These are phyloP conservation scores for Cladobotryum mycophilum DNA, from an alignment of 2,329 filamentous ascomycete species.

Conservation along the genomic window DNA sequence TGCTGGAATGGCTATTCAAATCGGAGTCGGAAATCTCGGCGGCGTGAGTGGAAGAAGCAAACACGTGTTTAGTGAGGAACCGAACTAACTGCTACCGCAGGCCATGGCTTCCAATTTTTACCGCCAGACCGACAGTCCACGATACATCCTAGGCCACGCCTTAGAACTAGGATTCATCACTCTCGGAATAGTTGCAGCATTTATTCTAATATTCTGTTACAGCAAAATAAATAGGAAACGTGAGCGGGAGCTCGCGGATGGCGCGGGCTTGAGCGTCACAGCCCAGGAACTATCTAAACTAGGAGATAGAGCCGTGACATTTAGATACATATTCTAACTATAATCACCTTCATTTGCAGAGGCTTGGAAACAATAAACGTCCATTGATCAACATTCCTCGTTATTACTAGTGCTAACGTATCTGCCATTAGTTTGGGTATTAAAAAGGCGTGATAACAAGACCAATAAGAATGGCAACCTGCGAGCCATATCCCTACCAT, in stretches of 20 bases:
- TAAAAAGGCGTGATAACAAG: conserved; percentile 15
- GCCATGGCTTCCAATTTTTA: conserved; percentile 72
- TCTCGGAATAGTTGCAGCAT: conserved; percentile 38
- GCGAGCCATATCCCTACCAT: conserved; percentile 14
- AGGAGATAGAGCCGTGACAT: conserved; percentile 58
- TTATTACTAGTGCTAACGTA: conserved; percentile 7
- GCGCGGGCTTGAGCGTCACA: conserved; percentile 32
- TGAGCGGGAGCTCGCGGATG: conserved; percentile 36
- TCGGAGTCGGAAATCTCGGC: conserved; percentile 54
- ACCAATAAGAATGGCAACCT: conserved; percentile 15
- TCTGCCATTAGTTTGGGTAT: conserved; percentile 12
- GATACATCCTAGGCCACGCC: conserved; percentile 44
- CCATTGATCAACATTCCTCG: background rate
- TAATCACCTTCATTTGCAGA: background rate
- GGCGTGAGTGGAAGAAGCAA: conserved; percentile 30
- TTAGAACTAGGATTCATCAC: conserved; percentile 45
- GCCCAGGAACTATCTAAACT: conserved; percentile 48
- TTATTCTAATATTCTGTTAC: conserved; percentile 46
- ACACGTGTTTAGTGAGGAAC: conserved; percentile 1
- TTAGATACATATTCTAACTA: conserved; percentile 51
- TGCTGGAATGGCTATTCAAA: conserved; percentile 59
- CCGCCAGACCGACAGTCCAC: conserved; percentile 41
- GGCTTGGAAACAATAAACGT: too few relatives aligned
- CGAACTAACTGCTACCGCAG: conserved; percentile 15
- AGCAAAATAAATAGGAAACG: conserved; percentile 52